Percentiles rank a stretch among this genome's conserved stretches.
Conservation (phyloP, 2,329 filamentous ascomycete species). For the Blastomyces gilchristii region DNA sequence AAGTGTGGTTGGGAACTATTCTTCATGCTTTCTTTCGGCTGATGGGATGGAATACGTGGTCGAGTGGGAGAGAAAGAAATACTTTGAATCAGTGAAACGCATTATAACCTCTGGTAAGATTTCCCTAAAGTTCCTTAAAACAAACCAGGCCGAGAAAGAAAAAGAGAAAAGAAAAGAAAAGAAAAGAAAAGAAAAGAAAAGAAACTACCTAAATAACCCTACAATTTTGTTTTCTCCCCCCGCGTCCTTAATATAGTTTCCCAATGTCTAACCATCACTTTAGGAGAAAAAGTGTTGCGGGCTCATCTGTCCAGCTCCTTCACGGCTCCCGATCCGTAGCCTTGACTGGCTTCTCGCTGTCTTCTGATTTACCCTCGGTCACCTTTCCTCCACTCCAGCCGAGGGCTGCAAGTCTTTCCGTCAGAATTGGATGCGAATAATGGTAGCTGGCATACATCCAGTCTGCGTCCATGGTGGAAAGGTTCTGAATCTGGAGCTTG, state of each 20-base stretch:
- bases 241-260: background rate
- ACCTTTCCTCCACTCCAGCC: constrained; percentile 62
- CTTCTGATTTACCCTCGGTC: constrained; percentile 38
- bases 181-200: background rate
- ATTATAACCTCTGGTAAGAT: constrained; percentile 1
- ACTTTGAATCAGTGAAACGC: background rate
- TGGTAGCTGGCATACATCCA: constrained; percentile 98
- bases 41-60: background rate
- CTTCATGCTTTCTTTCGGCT: background rate
- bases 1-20: background rate
- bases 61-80: background rate
- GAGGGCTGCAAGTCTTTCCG: constrained; percentile 82
- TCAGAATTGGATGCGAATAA: constrained; percentile 93
- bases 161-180: background rate
- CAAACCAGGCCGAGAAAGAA: background rate
- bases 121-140: background rate
- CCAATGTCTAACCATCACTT: background rate
- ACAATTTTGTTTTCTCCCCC: background rate
- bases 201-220: background rate
- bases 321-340: constrained; percentile 63
- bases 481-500: constrained; percentile 95
- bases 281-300: background rate
- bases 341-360: constrained; percentile 53
- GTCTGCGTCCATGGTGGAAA: constrained; percentile 97
- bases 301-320: constrained; percentile 31